A percentile compares a stretch with the other conserved stretches of the same genome.
Conservation (phyloP, 2,329 filamentous ascomycete species). For the Dothistroma septosporum region DNA sequence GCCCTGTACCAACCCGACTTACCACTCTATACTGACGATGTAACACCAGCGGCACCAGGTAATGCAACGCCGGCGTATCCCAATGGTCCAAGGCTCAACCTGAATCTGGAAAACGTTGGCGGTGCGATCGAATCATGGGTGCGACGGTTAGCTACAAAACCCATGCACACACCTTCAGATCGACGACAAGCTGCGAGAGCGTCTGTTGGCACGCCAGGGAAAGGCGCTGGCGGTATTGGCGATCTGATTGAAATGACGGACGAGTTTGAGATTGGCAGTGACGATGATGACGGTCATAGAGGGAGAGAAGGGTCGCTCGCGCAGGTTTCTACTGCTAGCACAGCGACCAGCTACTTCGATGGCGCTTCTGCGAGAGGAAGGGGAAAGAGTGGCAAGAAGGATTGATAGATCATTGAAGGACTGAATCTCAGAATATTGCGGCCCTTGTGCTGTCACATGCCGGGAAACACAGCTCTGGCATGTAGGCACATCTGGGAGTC, state of each 20-base stretch:
- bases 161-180: constrained; percentile 25
- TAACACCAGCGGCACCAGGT: constrained; percentile 26
- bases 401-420: constrained; percentile 22
- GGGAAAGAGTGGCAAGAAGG: constrained; percentile 32
- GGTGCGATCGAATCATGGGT: constrained; percentile 89
- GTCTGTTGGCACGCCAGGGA: constrained; percentile 29
- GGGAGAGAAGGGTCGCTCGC: constrained; percentile 27
- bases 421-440: background rate
- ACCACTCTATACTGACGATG: constrained; percentile 46
- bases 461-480: background rate
- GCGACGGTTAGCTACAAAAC: constrained; percentile 69
- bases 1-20: constrained; percentile 57
- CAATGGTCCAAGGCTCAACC: constrained; percentile 28
- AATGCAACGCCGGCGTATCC: constrained; percentile 27
- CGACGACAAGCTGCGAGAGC: constrained; percentile 24
- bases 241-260: constrained; percentile 72
- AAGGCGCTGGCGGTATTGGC: constrained; percentile 46
- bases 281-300: constrained; percentile 33
- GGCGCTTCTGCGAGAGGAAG: constrained; percentile 20
- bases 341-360: constrained; percentile 30
- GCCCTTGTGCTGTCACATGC: background rate
- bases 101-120: constrained; percentile 73
- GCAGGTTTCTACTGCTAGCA: constrained; percentile 19
- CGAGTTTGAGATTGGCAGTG: constrained; percentile 43
- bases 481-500: background rate